phyloP scores from a whole-genome alignment of 225 moss, liverwort and hornwort genomes.

The Asterella californica region DNA sequence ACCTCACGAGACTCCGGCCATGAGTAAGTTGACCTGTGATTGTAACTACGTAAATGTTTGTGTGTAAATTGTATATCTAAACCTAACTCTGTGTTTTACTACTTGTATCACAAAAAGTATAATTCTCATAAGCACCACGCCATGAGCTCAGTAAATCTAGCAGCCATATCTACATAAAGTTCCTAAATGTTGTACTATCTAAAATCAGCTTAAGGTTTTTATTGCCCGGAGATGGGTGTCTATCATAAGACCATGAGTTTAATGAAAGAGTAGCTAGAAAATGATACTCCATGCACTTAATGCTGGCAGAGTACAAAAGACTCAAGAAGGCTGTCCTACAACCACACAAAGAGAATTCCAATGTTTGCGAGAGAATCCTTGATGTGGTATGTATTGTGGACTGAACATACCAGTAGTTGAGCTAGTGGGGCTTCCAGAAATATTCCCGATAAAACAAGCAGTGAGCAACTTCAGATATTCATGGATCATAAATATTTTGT shows the following conservation, averaged over 20 bases:
- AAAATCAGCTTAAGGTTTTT: no score
- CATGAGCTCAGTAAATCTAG: no score
- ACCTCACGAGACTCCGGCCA: slow-evolving; percentile 61
- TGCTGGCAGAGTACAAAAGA: slow-evolving; percentile 59
- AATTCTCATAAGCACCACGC: no score
- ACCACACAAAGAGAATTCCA: slow-evolving; percentile 59
- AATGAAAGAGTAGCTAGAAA: no score
- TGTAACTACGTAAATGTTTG: no score
- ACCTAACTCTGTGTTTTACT: no score
- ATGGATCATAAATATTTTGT: background rate
- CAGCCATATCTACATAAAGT: background rate
- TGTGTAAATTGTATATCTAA: no score
- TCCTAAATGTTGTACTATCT: no score
- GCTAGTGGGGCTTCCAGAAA: background rate
- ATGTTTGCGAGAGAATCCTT: slow-evolving; percentile 73
- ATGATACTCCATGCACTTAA: background rate
- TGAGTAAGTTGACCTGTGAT: slow-evolving; percentile 45
- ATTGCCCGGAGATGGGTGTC: no score
- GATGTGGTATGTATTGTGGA: slow-evolving; percentile 53
- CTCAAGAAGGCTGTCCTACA: slow-evolving; percentile 60
- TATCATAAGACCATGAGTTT: no score
- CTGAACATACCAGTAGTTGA: background rate
- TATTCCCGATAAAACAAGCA: background rate
- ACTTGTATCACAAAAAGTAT: no score
- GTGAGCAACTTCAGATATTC: background rate